These are phyloP conservation scores for Fusarium succisae DNA, from an alignment of 2,329 filamentous ascomycete genomes.

Conservation along the genomic window DNA sequence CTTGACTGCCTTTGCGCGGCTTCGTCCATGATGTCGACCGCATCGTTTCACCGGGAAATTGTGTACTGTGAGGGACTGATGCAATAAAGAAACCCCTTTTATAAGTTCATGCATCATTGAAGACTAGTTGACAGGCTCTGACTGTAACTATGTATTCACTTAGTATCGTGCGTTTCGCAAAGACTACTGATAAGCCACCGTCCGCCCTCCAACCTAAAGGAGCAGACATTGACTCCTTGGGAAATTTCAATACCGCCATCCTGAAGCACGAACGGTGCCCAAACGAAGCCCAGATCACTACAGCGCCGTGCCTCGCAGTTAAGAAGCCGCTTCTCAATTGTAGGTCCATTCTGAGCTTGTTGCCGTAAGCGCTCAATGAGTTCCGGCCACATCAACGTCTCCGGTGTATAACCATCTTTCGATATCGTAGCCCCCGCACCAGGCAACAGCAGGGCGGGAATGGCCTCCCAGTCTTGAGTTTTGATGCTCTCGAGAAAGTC, in stretches of 20 bases:
- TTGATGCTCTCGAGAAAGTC: neutral
- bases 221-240: neutral
- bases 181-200: neutral
- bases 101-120: neutral
- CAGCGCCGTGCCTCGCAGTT: neutral
- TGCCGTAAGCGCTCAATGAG: neutral
- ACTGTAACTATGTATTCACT: neutral
- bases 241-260: neutral
- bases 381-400: neutral
- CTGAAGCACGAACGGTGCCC: neutral
- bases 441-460: neutral
- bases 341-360: neutral
- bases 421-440: neutral
- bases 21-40: neutral
- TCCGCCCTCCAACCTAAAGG: neutral
- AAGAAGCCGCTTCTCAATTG: neutral
- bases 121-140: rapidly evolving
- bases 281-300: neutral
- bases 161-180: neutral
- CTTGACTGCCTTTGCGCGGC: neutral
- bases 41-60: neutral
- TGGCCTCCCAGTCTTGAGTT: neutral
- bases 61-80: neutral
- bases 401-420: neutral
- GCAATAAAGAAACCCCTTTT: neutral